A percentile compares a stretch with the other conserved stretches of the same genome.
Conservation (phyloP, 208 protist genomes). For the Leishmania aethiopica region DNA sequence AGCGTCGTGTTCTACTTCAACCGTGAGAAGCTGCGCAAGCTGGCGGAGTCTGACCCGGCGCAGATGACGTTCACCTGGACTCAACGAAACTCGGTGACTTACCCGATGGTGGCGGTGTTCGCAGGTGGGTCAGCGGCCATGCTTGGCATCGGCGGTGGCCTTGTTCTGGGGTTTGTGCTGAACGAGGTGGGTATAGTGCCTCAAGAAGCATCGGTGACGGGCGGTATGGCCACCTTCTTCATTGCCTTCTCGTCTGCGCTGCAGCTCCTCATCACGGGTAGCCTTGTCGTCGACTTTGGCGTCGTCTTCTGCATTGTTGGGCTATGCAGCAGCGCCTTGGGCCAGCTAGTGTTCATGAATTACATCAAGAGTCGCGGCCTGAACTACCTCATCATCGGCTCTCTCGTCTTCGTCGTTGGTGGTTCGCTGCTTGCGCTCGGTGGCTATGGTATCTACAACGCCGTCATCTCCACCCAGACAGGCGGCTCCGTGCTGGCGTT, state of each 20-base stretch:
- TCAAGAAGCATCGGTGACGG: constrained; percentile 76
- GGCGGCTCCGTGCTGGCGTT: constrained; percentile 59
- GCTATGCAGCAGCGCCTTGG: constrained; percentile 55
- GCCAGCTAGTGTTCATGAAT: constrained; percentile 75
- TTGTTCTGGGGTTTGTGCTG: constrained; percentile 83
- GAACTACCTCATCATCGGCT: constrained; percentile 66
- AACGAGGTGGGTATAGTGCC: constrained; percentile 78
- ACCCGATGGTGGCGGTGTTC: constrained; percentile 68
- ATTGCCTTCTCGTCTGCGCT: constrained; percentile 72
- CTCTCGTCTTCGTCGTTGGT: constrained; percentile 61
- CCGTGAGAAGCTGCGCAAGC: constrained; percentile 35
- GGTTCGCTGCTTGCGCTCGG: constrained; percentile 75
- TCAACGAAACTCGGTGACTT: constrained; percentile 46
- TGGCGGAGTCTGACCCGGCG: constrained; percentile 28
- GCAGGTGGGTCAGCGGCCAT: constrained; percentile 77
- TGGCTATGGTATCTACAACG: constrained; percentile 76
- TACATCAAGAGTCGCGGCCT: constrained; percentile 69
- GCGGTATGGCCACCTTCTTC: constrained; percentile 78
- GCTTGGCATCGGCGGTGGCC: constrained; percentile 85
- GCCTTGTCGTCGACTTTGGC: constrained; percentile 66
- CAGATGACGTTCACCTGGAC: constrained; percentile 70
- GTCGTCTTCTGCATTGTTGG: constrained; percentile 69
- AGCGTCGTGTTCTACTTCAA: constrained; percentile 42
- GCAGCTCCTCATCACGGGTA: constrained; percentile 56
- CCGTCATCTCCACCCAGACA: constrained; percentile 29